Conservation (phyloP, 345 rosid species). For the Brassica nigra region DNA sequence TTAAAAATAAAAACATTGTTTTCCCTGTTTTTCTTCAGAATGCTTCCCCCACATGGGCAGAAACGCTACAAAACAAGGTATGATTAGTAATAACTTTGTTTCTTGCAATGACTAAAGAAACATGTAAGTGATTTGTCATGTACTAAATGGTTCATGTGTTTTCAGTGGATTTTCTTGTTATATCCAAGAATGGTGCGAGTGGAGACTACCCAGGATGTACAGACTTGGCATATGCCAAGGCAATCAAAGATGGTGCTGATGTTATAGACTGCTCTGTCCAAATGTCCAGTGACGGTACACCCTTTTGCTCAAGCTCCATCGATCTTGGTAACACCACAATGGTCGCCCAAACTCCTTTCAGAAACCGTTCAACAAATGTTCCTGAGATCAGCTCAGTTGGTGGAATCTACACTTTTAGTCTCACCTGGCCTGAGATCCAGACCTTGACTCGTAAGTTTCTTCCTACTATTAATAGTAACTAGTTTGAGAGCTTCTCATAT, state of each 20-base stretch:
- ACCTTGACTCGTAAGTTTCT: conserved; percentile 59
- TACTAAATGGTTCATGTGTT: conserved; percentile 14
- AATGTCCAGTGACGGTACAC: conserved; percentile 70
- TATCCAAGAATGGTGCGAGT: conserved; percentile 83
- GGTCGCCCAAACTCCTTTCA: conserved; percentile 42
- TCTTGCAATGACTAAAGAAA: not conserved
- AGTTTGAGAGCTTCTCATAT: conserved; percentile 6
- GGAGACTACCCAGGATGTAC: conserved; percentile 96
- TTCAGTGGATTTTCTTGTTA: conserved; percentile 55
- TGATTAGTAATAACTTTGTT: conserved; percentile 3
- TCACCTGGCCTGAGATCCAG: conserved; percentile 71
- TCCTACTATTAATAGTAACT: conserved; percentile 1
- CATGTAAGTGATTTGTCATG: not conserved
- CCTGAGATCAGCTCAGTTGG: conserved; percentile 44
- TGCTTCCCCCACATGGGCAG: conserved; percentile 67
- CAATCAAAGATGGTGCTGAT: conserved; percentile 72
- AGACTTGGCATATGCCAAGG: conserved; percentile 65
- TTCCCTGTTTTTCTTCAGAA: conserved; percentile 48
- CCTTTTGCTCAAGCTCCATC: conserved; percentile 68
- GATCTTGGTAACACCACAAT: conserved; percentile 57
- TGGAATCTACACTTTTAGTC: conserved; percentile 66
- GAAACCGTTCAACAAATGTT: conserved; percentile 41
- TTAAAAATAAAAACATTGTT: not conserved
- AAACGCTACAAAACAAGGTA: conserved; percentile 66
- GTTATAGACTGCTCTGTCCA: conserved; percentile 86